Base-by-base conservation (phyloP, 805 yeast genomes). In the Nakazawaea ernobii region DNA sequence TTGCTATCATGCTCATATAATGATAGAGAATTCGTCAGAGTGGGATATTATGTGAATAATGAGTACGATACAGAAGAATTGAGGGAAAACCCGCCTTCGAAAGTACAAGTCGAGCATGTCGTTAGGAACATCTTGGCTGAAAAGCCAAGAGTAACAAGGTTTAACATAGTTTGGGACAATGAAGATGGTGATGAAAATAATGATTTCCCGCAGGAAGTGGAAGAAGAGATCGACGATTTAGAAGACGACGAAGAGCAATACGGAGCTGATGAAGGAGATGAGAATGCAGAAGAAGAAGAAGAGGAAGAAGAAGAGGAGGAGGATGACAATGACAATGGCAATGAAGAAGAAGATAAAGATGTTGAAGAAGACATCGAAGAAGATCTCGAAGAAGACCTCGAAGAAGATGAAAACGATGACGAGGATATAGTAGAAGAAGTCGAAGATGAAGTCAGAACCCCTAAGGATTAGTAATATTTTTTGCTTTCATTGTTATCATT, bases 31-130 rank as follows among this genome's bases (percentile, higher is more conserved):
- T 94, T 94, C 69, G 99, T 94, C 1, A 74, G 98, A 51, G 99
- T 94, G 5, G 99, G 99, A 0, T 94, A 94, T 68, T 94, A 94
- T 60, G 99, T 94, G 50, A 94, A 94, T 68, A 94, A 94, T 66
- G 99, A 94, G 60, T 94, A 94, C 59, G 97, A 92, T 60, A 74
- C 83, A 13, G 98, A 92, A 61, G 98, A 94, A 57, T 68, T 94
- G 58, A 76, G 97, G 49, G 96, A 90, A 60, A 88, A 86, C 54
- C 97, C 97, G 1, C 98, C 98, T 2, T 79, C 84, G 1, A 88
- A 90, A 60, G 97, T 92, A 1, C 96, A 88, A 59, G 90, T 92
- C 4, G 96, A 89, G 49, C 94, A 86, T 59, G 96, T 94, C 36
- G 95, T 88, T 28, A 79, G 99, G 60, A 94, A 92, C 65, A 86